These are phyloP conservation scores for Galerina sulciceps DNA, from an alignment of 768 basidiomycete species.

Conservation along the genomic window DNA sequence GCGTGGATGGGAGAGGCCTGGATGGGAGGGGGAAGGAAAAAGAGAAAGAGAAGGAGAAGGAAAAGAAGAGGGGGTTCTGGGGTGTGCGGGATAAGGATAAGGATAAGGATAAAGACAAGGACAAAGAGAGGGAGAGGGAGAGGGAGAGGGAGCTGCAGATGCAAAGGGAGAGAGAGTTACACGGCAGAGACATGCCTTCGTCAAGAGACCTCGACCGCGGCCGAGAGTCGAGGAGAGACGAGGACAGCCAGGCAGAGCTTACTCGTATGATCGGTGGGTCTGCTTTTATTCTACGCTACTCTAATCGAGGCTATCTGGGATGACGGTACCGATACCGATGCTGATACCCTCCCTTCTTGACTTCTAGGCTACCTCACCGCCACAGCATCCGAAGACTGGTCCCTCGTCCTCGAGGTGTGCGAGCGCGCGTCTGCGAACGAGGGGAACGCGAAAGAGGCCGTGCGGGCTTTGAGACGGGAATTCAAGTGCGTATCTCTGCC, in stretches of 20 bases:
- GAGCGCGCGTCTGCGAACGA: constrained; percentile 80
- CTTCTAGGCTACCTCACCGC: constrained; percentile 72
- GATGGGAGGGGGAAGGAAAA: constrained; percentile 38
- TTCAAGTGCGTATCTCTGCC: constrained; percentile 64
- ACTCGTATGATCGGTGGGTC: constrained; percentile 72
- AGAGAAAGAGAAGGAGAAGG: constrained; percentile 42
- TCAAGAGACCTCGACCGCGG: constrained; percentile 8
- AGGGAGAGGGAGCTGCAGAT: constrained; percentile 32
- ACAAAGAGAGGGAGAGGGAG: constrained; percentile 34
- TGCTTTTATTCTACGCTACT: too few relatives aligned
- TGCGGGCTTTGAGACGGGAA: constrained; percentile 79
- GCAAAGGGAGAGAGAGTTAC: constrained; percentile 28
- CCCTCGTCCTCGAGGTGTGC: constrained; percentile 82
- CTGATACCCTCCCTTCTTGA: not conserved
- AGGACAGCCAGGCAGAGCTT: constrained; percentile 54
- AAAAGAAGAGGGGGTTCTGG: constrained; percentile 42
- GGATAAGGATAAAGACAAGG: constrained; percentile 36
- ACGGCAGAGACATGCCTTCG: not conserved
- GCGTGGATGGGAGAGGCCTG: too few relatives aligned
- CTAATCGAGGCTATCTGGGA: too few relatives aligned
- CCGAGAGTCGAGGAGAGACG: constrained; percentile 39
- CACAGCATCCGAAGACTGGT: constrained; percentile 82
- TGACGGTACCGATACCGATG: too few relatives aligned
- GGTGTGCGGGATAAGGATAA: constrained; percentile 36
- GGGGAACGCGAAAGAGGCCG: constrained; percentile 79